Base-by-base conservation (phyloP, 306 rosid genomes). In the Cucurbita ficifolia region DNA sequence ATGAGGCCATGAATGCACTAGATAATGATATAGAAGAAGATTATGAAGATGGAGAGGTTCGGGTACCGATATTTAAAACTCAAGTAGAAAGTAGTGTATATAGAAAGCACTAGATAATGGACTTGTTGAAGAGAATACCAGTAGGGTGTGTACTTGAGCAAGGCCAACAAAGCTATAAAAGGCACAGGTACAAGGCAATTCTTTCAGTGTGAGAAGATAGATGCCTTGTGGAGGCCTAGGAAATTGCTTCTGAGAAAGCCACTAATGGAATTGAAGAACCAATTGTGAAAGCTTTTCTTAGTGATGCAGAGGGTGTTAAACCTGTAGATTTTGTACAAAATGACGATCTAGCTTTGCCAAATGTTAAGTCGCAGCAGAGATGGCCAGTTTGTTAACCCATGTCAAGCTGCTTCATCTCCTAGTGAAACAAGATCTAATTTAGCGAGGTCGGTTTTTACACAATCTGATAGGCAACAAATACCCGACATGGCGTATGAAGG, bases 41-140 rank as follows among this genome's bases (percentile, higher is more conserved):
- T 77, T 90, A 79, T 76, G 96, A 89, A 83, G 98, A 93, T 58
- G 98, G 96, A 33, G 91, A 94, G 85, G 87, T 94, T 71, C 82
- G 92, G 33, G 98, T 86, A 62, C 83, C 86, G 1, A 70, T 80
- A 61, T 75, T 74, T 75, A 77, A 72, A 38, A 73, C 83, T 43
- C 74, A 78, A 53, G 84, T 54, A 18, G 86, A 81, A 39, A 88
- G 80, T 56, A 39, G 76, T 18, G 69, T 80, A 61, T 29, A 29
- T 29, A 29, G 33, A 29, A 29, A 29, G 33, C 33, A 1, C 33
- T 29, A 29, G 33, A 29, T 29, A 29, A 29, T 29, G 33, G 33
- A 29, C 67, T 70, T 53, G 79, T 73, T 76, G 90, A 80, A 78
- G 82, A 76, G 49, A 64, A 67, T 56, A 56, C 75, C 42, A 63